Evolutionary conservation across 176 grass and related monocot genomes (phyloP).

Genomic region (Elaeis guineensis): DNA sequence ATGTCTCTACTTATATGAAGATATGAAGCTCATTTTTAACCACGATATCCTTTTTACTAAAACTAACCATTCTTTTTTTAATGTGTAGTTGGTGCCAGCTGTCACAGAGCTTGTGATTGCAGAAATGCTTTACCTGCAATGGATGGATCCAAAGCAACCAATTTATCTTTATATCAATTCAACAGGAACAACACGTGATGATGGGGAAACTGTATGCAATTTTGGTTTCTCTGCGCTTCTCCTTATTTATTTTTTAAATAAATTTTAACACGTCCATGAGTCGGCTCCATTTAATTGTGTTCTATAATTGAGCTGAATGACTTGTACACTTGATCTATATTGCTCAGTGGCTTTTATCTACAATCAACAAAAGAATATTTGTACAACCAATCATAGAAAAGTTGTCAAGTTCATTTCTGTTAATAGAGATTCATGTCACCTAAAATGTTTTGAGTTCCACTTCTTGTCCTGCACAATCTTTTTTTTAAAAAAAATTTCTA

Average conservation of each 20-base stretch:
- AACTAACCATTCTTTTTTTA: constrained; percentile 11
- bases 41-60: background rate
- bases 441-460: no score
- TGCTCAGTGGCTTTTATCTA: no score
- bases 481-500: no score
- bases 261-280: background rate
- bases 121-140: constrained; percentile 87
- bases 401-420: no score
- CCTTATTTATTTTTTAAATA: background rate
- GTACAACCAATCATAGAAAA: no score
- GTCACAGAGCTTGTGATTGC: constrained; percentile 81
- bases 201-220: constrained; percentile 74
- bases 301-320: no score
- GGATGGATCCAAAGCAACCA: constrained; percentile 72
- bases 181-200: constrained; percentile 76
- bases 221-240: constrained; percentile 14
- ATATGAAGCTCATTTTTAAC: background rate
- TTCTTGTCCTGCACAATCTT: no score
- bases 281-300: no score
- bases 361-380: no score
- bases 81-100: constrained; percentile 61
- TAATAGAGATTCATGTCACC: no score
- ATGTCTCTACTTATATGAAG: no score
- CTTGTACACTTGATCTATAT: no score
- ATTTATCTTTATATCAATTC: constrained; percentile 93